A percentile compares a stretch with the other conserved stretches of the same genome.
phyloP scores from a whole-genome alignment of 2,329 filamentous ascomycete genomes.

The Alternaria longipes region DNA sequence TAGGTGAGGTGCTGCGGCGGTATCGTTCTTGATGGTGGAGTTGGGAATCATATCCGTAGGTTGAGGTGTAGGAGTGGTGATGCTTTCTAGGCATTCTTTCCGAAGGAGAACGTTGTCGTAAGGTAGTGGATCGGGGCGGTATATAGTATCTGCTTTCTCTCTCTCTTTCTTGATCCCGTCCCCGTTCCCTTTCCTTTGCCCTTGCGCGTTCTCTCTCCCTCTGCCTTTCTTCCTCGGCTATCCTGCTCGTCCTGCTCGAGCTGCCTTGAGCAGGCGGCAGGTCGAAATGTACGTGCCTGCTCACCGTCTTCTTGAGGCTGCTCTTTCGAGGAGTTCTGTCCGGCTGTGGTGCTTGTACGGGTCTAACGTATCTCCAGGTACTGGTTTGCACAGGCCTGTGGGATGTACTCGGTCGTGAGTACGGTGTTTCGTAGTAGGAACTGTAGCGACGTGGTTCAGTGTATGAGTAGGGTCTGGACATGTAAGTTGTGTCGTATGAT shows the following conservation, averaged over 20 bases:
- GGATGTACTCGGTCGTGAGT: not conserved
- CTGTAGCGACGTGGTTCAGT: conserved; percentile 1
- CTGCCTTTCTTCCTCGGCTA: not conserved
- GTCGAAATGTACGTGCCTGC: conserved; percentile 14
- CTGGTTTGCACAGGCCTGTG: conserved; percentile 1
- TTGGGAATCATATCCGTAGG: conserved; percentile 3
- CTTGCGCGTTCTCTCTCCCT: not conserved
- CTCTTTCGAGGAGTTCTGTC: not conserved
- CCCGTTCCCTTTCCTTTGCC: not conserved
- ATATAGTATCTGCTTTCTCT: not conserved
- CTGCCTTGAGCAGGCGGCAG: conserved; percentile 3
- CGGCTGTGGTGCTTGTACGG: not conserved
- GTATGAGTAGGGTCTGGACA: conserved; percentile 1
- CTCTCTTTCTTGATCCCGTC: not conserved
- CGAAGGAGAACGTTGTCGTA: not conserved
- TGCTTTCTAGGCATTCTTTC: not conserved
- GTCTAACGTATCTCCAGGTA: not conserved
- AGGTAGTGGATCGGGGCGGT: not conserved
- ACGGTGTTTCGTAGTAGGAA: conserved; percentile 9
- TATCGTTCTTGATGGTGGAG: not conserved
- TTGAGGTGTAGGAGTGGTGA: not conserved
- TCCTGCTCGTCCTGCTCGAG: not conserved
- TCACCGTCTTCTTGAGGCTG: conserved; percentile 3
- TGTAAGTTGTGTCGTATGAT: conserved; percentile 9
- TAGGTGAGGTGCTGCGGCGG: not conserved